Evolutionary conservation across 768 basidiomycete species (phyloP), one percentile per base, ranked within the genome.

Genomic region (Xanthoconium purpureum): DNA sequence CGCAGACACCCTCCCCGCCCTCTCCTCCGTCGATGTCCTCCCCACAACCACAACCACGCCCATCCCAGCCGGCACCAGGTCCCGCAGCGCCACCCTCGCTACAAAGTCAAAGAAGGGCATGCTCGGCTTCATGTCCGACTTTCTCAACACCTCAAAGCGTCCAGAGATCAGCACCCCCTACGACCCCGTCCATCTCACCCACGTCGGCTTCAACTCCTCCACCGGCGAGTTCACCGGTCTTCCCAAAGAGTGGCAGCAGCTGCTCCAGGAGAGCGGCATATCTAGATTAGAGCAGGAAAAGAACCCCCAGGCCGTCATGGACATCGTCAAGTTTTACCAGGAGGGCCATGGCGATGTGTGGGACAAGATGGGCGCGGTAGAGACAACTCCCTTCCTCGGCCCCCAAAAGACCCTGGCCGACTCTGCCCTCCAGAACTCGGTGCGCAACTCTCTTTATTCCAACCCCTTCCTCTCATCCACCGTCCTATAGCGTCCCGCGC

Each of bases 171-270:
- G 91, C 70, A 95, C 94, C 0, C 97, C 97, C 0, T 98, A 96
- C 71, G 97, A 99, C 74, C 97, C 97, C 33, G 96, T 98, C 38
- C 96, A 98, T 77, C 88, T 99, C 66, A 98, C 97, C 3, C 97
- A 99, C 70, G 97, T 99, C 69, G 96, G 96, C 57, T 98, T 98
- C 84, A 98, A 99, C 73, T 91, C 92, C 7, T 96, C 93, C 54
- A 98, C 96, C 0, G 97, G 97, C 56, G 96, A 99, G 75, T 98
- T 95, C 75, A 94, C 93, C 10, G 97, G 97, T 3, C 80, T 99
- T 33, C 97, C 97, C 3, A 96, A 96, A 73, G 96, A 98, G 76
- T 99, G 97, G 97, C 97, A 99, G 69, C 93, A 98, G 71, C 80
- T 98, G 6, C 74, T 99, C 47, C 92, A 93, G 73, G 94, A 98